phyloP scores from a whole-genome alignment of 2,329 filamentous ascomycete species.

The Samsoniella hepiali region DNA sequence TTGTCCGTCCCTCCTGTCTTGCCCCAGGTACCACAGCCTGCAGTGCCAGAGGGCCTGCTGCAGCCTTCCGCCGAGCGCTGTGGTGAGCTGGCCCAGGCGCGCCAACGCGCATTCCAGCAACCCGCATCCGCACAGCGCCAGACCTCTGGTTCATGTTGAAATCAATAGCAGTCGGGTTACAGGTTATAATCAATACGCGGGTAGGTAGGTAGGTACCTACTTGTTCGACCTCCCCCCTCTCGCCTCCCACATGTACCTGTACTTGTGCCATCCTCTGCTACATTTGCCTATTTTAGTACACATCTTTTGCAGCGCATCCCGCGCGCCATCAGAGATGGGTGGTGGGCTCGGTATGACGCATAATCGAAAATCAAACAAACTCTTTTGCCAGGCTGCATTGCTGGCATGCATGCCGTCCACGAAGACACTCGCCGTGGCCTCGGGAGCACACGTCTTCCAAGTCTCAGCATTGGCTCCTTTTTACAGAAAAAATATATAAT shows the following conservation, averaged over 20 bases:
- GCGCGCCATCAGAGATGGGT: background rate
- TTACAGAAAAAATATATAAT: background rate
- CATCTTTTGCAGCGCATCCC: background rate
- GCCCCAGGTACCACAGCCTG: background rate
- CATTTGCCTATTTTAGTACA: background rate
- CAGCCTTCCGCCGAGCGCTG: background rate
- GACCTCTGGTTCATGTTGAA: no score
- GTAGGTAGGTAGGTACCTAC: background rate
- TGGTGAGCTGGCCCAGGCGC: background rate
- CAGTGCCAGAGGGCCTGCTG: background rate
- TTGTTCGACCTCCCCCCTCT: background rate
- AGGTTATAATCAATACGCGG: background rate
- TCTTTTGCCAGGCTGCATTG: background rate
- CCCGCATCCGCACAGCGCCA: background rate
- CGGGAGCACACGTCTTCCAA: no score
- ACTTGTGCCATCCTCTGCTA: background rate
- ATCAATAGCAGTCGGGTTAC: background rate
- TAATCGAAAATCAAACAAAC: background rate
- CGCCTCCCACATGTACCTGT: background rate
- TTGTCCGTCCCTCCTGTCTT: background rate
- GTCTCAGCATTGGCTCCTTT: no score
- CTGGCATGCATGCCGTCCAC: background rate
- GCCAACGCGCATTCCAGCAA: background rate
- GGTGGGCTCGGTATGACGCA: slow-evolving; percentile 16
- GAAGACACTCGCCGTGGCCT: no score